Evolutionary conservation across 345 rosid genomes (phyloP), one percentile per base, ranked within the genome.

Genomic region (Euclidium syriacum): DNA sequence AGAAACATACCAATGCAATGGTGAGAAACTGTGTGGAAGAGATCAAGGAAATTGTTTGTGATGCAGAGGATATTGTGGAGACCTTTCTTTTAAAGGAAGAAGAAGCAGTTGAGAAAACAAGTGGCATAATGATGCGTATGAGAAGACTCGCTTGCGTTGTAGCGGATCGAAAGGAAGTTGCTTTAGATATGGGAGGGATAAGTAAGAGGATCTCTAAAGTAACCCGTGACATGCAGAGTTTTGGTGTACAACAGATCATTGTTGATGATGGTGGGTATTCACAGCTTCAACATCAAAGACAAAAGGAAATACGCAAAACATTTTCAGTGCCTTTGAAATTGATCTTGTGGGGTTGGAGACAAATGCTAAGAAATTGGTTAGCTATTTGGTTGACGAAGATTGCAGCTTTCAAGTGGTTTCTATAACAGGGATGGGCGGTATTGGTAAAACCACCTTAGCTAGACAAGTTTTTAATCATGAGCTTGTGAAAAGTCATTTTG

Each of bases 401-500:
- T 58, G 33, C 3, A 42, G 41, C n/a, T n/a, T n/a, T 34, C 58
- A 64, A 58, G 58, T 75, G 42, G 75, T 71, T 25, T 61, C 75
- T 1, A 68, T 80, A 2, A 67, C 57, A 1, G 88, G 88, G 5
- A 83, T 80, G 83, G 82, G 83, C 0, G 88, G 88, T 14, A 44
- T 78, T 5, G 85, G 88, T 3, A 83, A 77, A 61, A 83, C 84
- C 0, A 47, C 88, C 3, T 65, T 83, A 0, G 84, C 85, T 1
- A 67, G 29, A 29, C 61, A 69, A 23, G 42, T 83, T 0, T 38
- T 71, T n/a, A 35, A 66, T 16, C 71, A 67, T 26, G n/a, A 11
- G 3, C 19, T 5, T 0, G 44, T 76, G 2, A 72, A 65, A 58
- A 27, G n/a, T 30, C 53, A 27, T 8, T 81, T 77, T 2, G 27